Percentiles rank a stretch among this genome's conserved stretches.
These are phyloP conservation scores for Hemileccinum rubropunctum DNA, from an alignment of 768 basidiomycete genomes.

Conservation along the genomic window DNA sequence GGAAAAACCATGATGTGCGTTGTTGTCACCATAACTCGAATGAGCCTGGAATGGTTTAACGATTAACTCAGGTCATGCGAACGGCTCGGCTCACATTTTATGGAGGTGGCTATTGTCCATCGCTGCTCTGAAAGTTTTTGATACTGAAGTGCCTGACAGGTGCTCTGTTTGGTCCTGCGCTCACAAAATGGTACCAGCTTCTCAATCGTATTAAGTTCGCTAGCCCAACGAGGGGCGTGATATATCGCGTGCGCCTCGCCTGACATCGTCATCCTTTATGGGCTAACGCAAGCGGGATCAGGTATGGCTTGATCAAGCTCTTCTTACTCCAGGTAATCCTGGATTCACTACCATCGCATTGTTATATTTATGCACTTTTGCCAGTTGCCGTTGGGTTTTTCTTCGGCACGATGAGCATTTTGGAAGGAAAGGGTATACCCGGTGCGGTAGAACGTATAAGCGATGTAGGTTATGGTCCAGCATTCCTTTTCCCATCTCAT, in stretches of 20 bases:
- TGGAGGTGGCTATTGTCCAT: slow-evolving; percentile 47
- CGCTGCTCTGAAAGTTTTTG: neutral
- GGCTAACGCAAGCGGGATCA: slow-evolving; percentile 23
- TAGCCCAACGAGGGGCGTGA: slow-evolving; percentile 52
- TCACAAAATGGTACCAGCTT: slow-evolving; percentile 80
- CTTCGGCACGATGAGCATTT: slow-evolving; percentile 73
- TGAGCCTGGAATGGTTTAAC: neutral
- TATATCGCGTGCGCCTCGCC: slow-evolving; percentile 53
- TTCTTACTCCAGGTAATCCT: slow-evolving; percentile 63
- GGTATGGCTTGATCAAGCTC: slow-evolving; percentile 81
- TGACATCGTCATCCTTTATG: neutral
- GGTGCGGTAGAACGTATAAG: slow-evolving; percentile 49
- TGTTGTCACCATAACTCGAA: neutral
- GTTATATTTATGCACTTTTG: slow-evolving; percentile 2
- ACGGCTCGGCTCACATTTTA: slow-evolving; percentile 69
- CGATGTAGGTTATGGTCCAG: slow-evolving; percentile 23
- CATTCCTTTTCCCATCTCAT: neutral
- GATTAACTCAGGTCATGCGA: slow-evolving; percentile 44
- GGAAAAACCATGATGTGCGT: slow-evolving; percentile 73
- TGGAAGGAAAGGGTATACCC: slow-evolving; percentile 68
- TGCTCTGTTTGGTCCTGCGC: slow-evolving; percentile 72
- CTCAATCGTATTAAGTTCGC: slow-evolving; percentile 70
- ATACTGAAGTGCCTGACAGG: slow-evolving; percentile 34
- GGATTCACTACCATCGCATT: slow-evolving; percentile 4
- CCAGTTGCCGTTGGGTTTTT: slow-evolving; percentile 49